Base-by-base conservation (phyloP, 176 grass and related monocot species). In the Sorghum bicolor region DNA sequence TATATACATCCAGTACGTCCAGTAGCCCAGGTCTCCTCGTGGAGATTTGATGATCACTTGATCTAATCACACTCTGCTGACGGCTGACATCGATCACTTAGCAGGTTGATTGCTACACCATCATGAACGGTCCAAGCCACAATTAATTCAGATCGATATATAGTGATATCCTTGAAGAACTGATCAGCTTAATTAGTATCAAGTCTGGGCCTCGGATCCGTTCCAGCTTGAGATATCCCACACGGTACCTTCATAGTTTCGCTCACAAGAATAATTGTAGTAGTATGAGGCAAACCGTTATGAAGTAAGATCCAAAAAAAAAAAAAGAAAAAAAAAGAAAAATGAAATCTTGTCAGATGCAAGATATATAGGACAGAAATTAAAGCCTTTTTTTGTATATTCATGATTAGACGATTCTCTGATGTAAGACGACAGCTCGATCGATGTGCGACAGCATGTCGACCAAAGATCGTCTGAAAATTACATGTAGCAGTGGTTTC, bases 391-490 rank as follows among this genome's bases (percentile, higher is more conserved):
- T 45, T 68, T 57, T 67, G 5, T 76, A 12, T 37, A 67, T n/a
- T 53, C 19, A 79, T 72, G 75, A 78, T 61, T 45, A 30, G 33
- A 74, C 1, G 31, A 85, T 86, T 25, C 52, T 82, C 2, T 55
- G 64, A 82, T 77, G 83, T 77, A 64, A 77, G 55, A 82, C 48
- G 50, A 81, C 53, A 72, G 8, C 34, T 24, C 3, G 25, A 62
- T 50, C n/a, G 6, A 70, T 29, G 32, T 1, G 17, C 2, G 12
- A 55, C 77, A 80, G 32, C 58, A 41, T 48, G 8, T 26, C 58
- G 45, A 74, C 11, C 31, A 17, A 67, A 41, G 40, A 40, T 75
- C 10, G 3, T 60, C 34, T 15, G 75, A 85, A 87, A 44, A 68
- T 57, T 44, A 81, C 65, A 60, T 60, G 34, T 34, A 20, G 2